Base-by-base conservation (phyloP, 257 asterid genomes). In the Ilex aquifolium region DNA sequence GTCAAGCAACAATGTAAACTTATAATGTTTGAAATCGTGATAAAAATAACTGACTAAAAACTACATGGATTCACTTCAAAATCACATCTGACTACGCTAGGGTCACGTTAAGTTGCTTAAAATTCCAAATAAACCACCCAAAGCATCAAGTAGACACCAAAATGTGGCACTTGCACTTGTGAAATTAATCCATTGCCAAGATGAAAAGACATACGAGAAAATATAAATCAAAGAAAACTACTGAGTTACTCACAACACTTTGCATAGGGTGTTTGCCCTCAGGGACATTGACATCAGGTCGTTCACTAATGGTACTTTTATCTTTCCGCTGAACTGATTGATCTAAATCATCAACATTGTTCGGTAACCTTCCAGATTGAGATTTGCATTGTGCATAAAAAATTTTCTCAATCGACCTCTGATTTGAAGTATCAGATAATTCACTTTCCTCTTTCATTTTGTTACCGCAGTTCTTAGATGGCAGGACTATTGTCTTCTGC, bases 261-360 rank as follows among this genome's bases (percentile, higher is more conserved):
- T 84, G 91, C 61, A 60, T 52, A 56, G 85, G 63, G 58, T 76
- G 82, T 72, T 79, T 84, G 66, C 72, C 83, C 51, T 86, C 87
- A 57, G 88, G 76, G 60, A 64, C 76, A 80, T 83, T 82, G 56
- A 73, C 80, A 68, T 83, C 90, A 73, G 82, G 78, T 72, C 82
- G 82, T 74, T 75, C 95, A 64, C 72, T 76, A 66, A 55, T 42
- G 48, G 74, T 74, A 40, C 65, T 63, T 65, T 75, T 87, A 62
- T 76, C 88, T 72, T 76, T 76, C 30, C 52, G 77, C 67, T 68
- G 88, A 65, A 70, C 60, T 63, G 81, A 55, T 59, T 73, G 88
- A 59, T 70, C 42, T 36, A 36, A 36, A 75, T 68, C 85, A 21
- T 73, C 72, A 51, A 77, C 69, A 70, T 59, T 74, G 63, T 52